phyloP scores from a whole-genome alignment of 179 eudicot species.

The Actinidia arguta region DNA sequence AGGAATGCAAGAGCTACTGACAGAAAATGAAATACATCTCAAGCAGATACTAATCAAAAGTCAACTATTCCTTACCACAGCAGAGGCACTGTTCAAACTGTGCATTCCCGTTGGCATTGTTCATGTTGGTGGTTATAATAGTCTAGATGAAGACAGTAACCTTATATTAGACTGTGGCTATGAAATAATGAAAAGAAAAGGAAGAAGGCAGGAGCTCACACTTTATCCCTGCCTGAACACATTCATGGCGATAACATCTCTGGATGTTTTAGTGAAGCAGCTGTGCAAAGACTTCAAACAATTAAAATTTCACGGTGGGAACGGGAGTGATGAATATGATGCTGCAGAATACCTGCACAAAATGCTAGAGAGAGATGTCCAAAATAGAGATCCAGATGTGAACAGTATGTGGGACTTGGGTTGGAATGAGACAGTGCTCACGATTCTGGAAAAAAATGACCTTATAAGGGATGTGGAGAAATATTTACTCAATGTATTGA shows the following conservation, averaged over 20 bases:
- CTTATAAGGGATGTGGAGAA: conserved; percentile 65
- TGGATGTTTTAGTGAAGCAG: conserved; percentile 77
- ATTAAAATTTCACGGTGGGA: conserved; percentile 45
- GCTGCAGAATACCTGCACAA: conserved; percentile 48
- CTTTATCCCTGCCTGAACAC: conserved; percentile 39
- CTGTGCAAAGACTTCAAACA: conserved; percentile 57
- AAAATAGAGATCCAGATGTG: conserved; percentile 47
- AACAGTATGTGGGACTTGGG: conserved; percentile 90
- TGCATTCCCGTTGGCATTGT: conserved; percentile 67
- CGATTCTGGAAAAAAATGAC: conserved; percentile 54
- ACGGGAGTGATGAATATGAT: conserved; percentile 37
- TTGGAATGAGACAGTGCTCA: conserved; percentile 60
- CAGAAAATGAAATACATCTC: conserved; percentile 67
- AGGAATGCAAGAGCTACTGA: conserved; percentile 34
- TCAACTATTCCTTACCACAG: conserved; percentile 71
- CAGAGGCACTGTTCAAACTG: conserved; percentile 88
- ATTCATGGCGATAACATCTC: conserved; percentile 33
- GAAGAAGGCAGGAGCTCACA: conserved; percentile 56
- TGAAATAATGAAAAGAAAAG: conserved; percentile 82
- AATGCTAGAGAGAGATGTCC: conserved; percentile 75
- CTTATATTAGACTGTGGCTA: conserved; percentile 61
- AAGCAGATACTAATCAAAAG: conserved; percentile 74
- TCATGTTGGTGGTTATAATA: conserved; percentile 47
- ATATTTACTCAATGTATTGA: conserved; percentile 54
- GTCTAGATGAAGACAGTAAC: conserved; percentile 49